Conservation (phyloP, 805 yeast species). For the Candida hungchunana region DNA sequence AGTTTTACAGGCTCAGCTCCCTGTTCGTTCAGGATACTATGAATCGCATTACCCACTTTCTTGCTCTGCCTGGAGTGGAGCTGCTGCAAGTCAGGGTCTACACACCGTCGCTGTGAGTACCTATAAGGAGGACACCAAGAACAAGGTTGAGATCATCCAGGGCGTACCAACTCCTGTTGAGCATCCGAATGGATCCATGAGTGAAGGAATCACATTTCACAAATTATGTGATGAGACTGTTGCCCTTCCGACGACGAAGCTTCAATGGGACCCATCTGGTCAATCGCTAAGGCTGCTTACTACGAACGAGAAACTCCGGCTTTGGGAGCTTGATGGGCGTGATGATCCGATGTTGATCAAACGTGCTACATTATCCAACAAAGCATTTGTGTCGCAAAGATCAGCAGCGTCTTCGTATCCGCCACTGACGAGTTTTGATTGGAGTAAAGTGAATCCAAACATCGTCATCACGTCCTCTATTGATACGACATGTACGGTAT, state of each 20-base stretch:
- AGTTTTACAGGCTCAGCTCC: slow-evolving; percentile 19
- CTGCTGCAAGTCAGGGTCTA: slow-evolving; percentile 23
- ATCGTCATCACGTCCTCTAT: slow-evolving; percentile 79
- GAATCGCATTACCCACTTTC: slow-evolving; percentile 48
- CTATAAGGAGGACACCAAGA: slow-evolving; percentile 71
- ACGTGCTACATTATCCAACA: slow-evolving; percentile 34
- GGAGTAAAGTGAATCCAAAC: slow-evolving; percentile 73
- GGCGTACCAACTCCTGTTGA: slow-evolving; percentile 28
- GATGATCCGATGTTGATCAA: slow-evolving; percentile 31
- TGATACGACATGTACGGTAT: slow-evolving; percentile 95
- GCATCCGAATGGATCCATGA: slow-evolving; percentile 23
- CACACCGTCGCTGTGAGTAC: slow-evolving; percentile 67
- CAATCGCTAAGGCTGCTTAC: slow-evolving; percentile 51
- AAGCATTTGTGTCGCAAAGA: slow-evolving; percentile 11
- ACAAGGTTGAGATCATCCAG: slow-evolving; percentile 53
- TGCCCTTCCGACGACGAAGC: slow-evolving; percentile 64
- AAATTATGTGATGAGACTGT: slow-evolving; percentile 48
- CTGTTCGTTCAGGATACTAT: slow-evolving; percentile 37
- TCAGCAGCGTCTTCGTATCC: slow-evolving; percentile 42
- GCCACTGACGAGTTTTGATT: slow-evolving; percentile 91
- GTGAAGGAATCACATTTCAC: slow-evolving; percentile 37
- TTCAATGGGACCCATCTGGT: slow-evolving; percentile 64
- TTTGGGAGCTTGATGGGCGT: slow-evolving; percentile 48
- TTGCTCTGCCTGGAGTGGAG: slow-evolving; percentile 45
- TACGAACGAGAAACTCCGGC: slow-evolving; percentile 64